These are phyloP conservation scores for Quercus robur DNA, from an alignment of 306 rosid species.

Conservation along the genomic window DNA sequence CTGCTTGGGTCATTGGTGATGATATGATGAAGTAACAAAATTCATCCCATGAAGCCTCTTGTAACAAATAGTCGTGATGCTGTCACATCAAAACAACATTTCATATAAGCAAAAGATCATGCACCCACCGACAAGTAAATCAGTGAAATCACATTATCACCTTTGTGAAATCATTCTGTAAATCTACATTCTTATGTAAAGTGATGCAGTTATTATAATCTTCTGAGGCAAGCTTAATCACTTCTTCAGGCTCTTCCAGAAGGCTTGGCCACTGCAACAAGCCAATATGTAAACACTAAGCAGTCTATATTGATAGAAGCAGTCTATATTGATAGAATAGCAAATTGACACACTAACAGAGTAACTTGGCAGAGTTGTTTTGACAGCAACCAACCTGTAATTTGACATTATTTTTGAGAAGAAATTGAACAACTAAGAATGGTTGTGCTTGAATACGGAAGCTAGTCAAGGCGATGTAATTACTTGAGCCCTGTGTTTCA, in stretches of 20 bases:
- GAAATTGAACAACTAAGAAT: not conserved
- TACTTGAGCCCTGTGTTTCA: not conserved
- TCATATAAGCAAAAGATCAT: not conserved
- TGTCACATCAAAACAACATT: constrained; percentile 6
- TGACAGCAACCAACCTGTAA: constrained; percentile 9
- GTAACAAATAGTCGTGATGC: constrained; percentile 11
- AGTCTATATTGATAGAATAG: not conserved
- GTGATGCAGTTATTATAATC: not conserved
- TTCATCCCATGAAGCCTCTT: constrained; percentile 20
- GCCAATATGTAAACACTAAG: not conserved
- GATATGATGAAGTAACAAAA: constrained; percentile 23
- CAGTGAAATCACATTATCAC: not conserved
- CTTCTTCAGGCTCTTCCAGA: constrained; percentile 1
- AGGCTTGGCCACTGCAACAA: constrained; percentile 17
- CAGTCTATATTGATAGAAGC: not conserved
- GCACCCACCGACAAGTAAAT: not conserved
- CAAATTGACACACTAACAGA: not conserved
- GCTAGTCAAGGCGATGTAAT: constrained; percentile 16
- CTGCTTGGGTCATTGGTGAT: not conserved
- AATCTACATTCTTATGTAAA: not conserved
- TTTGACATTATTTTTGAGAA: not conserved
- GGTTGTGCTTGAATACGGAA: constrained; percentile 14
- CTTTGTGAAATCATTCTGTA: not conserved
- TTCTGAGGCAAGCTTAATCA: not conserved
- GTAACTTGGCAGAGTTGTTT: not conserved